phyloP scores from a whole-genome alignment of 2,329 filamentous ascomycete genomes.

The Xylaria sp. region DNA sequence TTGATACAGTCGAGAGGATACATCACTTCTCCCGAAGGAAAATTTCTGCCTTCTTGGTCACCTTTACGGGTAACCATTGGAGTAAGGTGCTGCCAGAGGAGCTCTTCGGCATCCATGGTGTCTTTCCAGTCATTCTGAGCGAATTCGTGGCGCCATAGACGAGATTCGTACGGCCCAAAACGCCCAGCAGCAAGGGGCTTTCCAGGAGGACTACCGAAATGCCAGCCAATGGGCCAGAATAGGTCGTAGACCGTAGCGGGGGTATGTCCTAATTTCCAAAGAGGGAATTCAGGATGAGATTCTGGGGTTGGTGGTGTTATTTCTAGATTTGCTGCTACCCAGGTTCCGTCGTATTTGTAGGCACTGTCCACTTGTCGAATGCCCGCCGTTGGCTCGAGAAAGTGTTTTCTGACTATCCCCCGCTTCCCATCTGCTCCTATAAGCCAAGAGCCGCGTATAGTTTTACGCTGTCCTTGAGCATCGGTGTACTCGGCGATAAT shows the following conservation, averaged over 20 bases:
- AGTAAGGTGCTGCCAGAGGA: conserved; percentile 46
- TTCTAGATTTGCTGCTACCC: conserved; percentile 60
- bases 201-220: conserved; percentile 56
- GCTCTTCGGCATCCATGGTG: conserved; percentile 47
- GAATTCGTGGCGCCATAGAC: conserved; percentile 57
- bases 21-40: conserved; percentile 44
- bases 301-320: conserved; percentile 55
- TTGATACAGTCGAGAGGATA: conserved; percentile 59
- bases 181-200: conserved; percentile 56
- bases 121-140: conserved; percentile 45
- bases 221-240: conserved; percentile 57
- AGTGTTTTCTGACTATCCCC: conserved; percentile 57
- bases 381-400: conserved; percentile 54
- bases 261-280: conserved; percentile 58
- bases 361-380: conserved; percentile 50
- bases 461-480: conserved; percentile 12
- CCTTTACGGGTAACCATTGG: conserved; percentile 47
- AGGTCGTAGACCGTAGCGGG: conserved; percentile 59
- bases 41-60: conserved; percentile 42
- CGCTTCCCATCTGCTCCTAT: conserved; percentile 60
- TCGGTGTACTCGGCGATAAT: conserved; percentile 36
- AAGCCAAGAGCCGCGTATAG: conserved; percentile 43
- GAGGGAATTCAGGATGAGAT: conserved; percentile 58
- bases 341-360: conserved; percentile 53
- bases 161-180: conserved; percentile 54